Evolutionary conservation across 2,329 filamentous ascomycete species (phyloP).

Genomic region (Cladorrhinum sp.): DNA sequence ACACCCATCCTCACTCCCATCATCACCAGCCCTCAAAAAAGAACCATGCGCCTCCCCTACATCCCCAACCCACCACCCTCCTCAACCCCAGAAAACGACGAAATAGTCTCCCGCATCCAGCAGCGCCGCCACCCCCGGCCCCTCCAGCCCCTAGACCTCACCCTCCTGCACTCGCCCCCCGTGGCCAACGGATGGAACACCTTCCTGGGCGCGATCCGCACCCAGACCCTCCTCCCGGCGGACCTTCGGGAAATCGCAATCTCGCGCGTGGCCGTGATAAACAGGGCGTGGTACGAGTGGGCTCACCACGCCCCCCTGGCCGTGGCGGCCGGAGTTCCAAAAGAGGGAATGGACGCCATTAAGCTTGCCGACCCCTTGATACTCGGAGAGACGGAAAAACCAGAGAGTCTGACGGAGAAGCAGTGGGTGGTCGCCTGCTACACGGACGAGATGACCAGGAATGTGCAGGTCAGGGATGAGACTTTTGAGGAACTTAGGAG

Average conservation of each 20-base stretch:
- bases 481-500: conserved; percentile 63
- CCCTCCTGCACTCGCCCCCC: conserved; percentile 69
- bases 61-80: conserved; percentile 49
- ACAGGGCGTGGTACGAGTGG: conserved; percentile 85
- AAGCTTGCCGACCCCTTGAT: conserved; percentile 33
- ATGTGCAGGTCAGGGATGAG: conserved; percentile 65
- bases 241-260: conserved; percentile 75
- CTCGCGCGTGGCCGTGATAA: conserved; percentile 75
- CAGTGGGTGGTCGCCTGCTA: conserved; percentile 70
- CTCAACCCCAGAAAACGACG: conserved; percentile 45
- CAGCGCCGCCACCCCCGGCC: conserved; percentile 66
- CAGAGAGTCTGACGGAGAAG: conserved; percentile 52
- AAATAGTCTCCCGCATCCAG: conserved; percentile 61
- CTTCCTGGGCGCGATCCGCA: conserved; percentile 63
- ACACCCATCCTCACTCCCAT: neutral
- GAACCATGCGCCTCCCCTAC: conserved; percentile 66
- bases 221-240: conserved; percentile 47
- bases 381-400: conserved; percentile 30
- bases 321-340: conserved; percentile 53
- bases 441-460: conserved; percentile 79
- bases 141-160: conserved; percentile 70
- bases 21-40: conserved; percentile 18
- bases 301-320: conserved; percentile 70
- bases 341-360: conserved; percentile 47
- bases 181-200: conserved; percentile 75